Conservation (phyloP, 2,329 filamentous ascomycete species). For the Byssothecium circinans region DNA sequence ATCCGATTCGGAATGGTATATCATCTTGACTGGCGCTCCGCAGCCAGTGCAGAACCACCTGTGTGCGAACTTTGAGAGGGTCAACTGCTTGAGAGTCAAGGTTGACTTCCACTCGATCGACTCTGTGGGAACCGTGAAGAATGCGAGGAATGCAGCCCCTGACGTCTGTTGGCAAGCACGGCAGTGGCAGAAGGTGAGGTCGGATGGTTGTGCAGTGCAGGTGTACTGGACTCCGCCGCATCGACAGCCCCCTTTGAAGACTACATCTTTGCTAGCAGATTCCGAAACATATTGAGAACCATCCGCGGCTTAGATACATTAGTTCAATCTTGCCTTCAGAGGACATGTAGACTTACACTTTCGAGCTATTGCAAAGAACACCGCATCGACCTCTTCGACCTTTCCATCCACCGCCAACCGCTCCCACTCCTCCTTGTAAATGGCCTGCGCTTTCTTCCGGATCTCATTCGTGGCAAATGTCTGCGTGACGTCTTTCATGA, state of each 20-base stretch:
- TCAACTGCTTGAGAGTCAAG: conserved; percentile 32
- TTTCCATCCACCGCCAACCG: conserved; percentile 42
- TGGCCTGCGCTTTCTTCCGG: conserved; percentile 33
- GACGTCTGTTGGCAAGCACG: conserved; percentile 53
- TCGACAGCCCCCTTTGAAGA: conserved; percentile 48
- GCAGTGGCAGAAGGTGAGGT: conserved; percentile 52
- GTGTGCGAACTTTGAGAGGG: conserved; percentile 46
- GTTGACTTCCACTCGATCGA: conserved; percentile 40
- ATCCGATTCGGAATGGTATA: conserved; percentile 38
- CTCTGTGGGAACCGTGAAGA: conserved; percentile 40
- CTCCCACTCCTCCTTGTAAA: conserved; percentile 44
- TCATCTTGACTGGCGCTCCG: conserved; percentile 52
- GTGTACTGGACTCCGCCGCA: conserved; percentile 50
- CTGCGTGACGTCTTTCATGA: conserved; percentile 25
- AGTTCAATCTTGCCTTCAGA: conserved; percentile 4
- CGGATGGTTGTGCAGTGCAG: conserved; percentile 38
- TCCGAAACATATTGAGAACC: conserved; percentile 24
- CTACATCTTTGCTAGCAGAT: conserved; percentile 10
- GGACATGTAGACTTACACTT: conserved; percentile 28
- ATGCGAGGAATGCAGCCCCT: conserved; percentile 51
- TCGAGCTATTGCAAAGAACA: conserved; percentile 42
- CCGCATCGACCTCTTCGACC: conserved; percentile 43
- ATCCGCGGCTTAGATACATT: conserved; percentile 22
- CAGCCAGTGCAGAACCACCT: conserved; percentile 51
- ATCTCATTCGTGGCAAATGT: conserved; percentile 36